Evolutionary conservation across 1,284 basidiomycete genomes (phyloP).

Genomic region (Dichomitus squalens): DNA sequence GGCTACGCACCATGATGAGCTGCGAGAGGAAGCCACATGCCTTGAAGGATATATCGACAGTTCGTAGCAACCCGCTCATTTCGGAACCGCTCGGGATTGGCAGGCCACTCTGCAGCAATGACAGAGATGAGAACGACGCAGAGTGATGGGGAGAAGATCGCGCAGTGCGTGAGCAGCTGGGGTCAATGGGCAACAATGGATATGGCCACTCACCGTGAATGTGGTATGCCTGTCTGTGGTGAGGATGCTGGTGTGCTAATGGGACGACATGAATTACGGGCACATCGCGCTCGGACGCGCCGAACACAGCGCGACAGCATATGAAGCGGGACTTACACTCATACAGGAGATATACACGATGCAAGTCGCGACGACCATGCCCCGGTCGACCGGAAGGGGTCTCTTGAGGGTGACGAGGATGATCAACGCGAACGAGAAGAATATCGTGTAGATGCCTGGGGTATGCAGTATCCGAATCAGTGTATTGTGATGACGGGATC

Average conservation of each 20-base stretch:
- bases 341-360: constrained; percentile 14
- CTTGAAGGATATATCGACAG: constrained; percentile 13
- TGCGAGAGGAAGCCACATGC: constrained; percentile 14
- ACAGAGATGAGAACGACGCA: not conserved
- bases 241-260: constrained; percentile 12
- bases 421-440: constrained; percentile 19
- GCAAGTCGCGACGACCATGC: constrained; percentile 1
- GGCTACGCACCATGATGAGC: constrained; percentile 13
- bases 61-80: constrained; percentile 17
- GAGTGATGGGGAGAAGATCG: not conserved
- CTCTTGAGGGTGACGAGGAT: constrained; percentile 14
- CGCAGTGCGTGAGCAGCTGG: not conserved
- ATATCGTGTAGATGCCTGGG: constrained; percentile 18
- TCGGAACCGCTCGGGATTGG: constrained; percentile 10
- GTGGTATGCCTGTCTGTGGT: constrained; percentile 20
- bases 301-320: not conserved
- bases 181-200: too few species aligned
- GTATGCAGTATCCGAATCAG: not conserved
- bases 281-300: not conserved
- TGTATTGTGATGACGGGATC: not conserved
- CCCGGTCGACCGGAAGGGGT: constrained; percentile 18
- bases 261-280: not conserved
- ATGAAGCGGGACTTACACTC: constrained; percentile 12
- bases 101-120: constrained; percentile 4
- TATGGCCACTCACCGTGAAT: constrained; percentile 11